A percentile compares a stretch with the other conserved stretches of the same genome.
Conservation (phyloP, 208 protist genomes). For the Leishmania gerbilli region DNA sequence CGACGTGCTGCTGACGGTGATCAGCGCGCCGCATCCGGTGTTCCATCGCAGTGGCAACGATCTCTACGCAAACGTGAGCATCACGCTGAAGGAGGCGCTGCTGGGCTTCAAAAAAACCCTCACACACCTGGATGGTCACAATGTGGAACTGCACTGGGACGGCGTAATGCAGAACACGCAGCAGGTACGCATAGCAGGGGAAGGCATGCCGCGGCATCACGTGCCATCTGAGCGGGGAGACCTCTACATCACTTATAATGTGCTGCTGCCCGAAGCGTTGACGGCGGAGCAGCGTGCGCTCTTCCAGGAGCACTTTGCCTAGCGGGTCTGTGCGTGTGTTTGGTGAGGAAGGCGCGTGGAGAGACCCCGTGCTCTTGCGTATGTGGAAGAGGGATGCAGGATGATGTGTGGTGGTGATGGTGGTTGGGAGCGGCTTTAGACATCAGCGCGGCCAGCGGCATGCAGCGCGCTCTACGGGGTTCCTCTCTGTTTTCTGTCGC, state of each 20-base stretch:
- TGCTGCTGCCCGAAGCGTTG: slow-evolving; percentile 72
- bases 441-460: background rate
- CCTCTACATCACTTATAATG: slow-evolving; percentile 83
- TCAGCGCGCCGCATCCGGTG: slow-evolving; percentile 52
- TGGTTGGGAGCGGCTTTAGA: background rate
- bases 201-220: slow-evolving; percentile 93
- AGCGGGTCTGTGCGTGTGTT: background rate
- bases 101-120: slow-evolving; percentile 88
- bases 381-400: background rate
- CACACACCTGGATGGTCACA: slow-evolving; percentile 85
- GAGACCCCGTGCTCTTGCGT: background rate
- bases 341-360: background rate
- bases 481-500: background rate
- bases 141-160: slow-evolving; percentile 30
- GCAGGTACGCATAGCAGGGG: slow-evolving; percentile 64
- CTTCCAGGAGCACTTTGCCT: slow-evolving; percentile 28
- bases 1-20: slow-evolving; percentile 73
- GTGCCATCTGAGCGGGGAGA: slow-evolving; percentile 89
- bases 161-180: slow-evolving; percentile 74
- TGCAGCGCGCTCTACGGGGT: background rate
- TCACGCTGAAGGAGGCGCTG: slow-evolving; percentile 91
- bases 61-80: slow-evolving; percentile 72
- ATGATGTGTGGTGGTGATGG: background rate
- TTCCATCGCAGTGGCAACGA: slow-evolving; percentile 82
- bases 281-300: slow-evolving; percentile 49